These are phyloP conservation scores for Phialemoniopsis sp. DNA, from an alignment of 2,329 filamentous ascomycete genomes.

Conservation along the genomic window DNA sequence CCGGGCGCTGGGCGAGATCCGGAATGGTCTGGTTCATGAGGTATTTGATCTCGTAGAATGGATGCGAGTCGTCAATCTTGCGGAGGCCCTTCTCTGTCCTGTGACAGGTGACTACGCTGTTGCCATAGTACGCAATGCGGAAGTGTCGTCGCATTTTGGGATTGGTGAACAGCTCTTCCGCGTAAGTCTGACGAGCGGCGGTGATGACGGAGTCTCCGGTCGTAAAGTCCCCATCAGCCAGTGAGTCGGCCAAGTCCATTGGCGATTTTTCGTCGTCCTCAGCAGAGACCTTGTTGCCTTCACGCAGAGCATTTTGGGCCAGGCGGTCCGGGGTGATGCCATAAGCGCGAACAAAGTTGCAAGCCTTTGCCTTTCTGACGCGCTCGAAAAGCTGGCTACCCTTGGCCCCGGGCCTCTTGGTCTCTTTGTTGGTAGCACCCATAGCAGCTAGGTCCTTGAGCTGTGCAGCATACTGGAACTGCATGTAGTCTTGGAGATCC, in stretches of 20 bases:
- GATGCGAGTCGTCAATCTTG: constrained; percentile 90
- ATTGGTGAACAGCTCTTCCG: constrained; percentile 84
- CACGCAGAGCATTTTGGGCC: constrained; percentile 77
- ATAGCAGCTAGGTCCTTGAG: constrained; percentile 73
- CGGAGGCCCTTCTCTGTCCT: constrained; percentile 92
- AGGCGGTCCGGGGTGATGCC: constrained; percentile 87
- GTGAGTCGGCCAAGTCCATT: constrained; percentile 79
- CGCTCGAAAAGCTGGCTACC: constrained; percentile 75
- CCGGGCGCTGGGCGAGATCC: constrained; percentile 77
- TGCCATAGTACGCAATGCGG: constrained; percentile 76
- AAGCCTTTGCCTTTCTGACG: constrained; percentile 74
- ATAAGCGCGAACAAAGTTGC: constrained; percentile 80
- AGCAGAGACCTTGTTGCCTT: constrained; percentile 74
- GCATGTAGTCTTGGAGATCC: constrained; percentile 92
- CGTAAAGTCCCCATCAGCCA: constrained; percentile 68
- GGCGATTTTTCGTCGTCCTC: constrained; percentile 80
- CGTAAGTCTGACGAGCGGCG: constrained; percentile 81
- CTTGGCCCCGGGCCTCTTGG: constrained; percentile 78
- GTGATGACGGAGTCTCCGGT: constrained; percentile 73
- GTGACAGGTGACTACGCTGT: constrained; percentile 79
- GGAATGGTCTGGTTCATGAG: constrained; percentile 81
- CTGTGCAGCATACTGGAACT: constrained; percentile 85
- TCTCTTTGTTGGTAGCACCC: constrained; percentile 58
- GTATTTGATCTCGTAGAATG: constrained; percentile 98
- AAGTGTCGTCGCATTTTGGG: constrained; percentile 88